Conservation (phyloP, 257 asterid genomes). For the Solanum clarkiae region DNA sequence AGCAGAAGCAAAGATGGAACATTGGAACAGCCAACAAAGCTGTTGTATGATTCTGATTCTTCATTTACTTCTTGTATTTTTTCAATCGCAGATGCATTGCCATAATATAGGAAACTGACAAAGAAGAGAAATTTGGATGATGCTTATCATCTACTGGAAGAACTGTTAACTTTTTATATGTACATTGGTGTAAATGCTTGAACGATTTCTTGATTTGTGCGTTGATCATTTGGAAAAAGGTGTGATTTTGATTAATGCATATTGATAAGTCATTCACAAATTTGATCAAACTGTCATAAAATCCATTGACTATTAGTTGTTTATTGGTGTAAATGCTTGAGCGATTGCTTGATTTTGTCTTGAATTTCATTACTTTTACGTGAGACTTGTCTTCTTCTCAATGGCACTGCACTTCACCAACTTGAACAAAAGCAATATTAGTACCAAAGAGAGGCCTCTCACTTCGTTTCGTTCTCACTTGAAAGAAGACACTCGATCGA, state of each 20-base stretch:
- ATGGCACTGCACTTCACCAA: no score
- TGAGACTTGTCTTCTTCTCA: no score
- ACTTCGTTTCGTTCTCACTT: no score
- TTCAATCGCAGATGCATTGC: neutral
- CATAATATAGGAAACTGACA: neutral
- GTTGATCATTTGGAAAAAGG: neutral
- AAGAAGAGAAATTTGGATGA: neutral
- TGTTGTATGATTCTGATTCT: constrained; percentile 22
- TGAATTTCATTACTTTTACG: no score
- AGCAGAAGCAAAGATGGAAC: constrained; percentile 70
- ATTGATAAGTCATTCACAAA: neutral
- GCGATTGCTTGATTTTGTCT: no score
- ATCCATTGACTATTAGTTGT: no score
- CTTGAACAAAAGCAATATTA: no score
- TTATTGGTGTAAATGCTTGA: no score
- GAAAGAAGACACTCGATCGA: no score
- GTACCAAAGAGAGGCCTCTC: no score
- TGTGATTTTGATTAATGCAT: neutral
- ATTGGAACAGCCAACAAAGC: constrained; percentile 50
- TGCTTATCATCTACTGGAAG: neutral
- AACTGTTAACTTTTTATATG: neutral
- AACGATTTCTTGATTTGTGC: neutral
- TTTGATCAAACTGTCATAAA: neutral
- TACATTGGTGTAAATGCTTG: neutral
- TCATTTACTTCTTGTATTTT: neutral